phyloP scores from a whole-genome alignment of 1,139 yeast species.

The Taiozyma sp. region DNA sequence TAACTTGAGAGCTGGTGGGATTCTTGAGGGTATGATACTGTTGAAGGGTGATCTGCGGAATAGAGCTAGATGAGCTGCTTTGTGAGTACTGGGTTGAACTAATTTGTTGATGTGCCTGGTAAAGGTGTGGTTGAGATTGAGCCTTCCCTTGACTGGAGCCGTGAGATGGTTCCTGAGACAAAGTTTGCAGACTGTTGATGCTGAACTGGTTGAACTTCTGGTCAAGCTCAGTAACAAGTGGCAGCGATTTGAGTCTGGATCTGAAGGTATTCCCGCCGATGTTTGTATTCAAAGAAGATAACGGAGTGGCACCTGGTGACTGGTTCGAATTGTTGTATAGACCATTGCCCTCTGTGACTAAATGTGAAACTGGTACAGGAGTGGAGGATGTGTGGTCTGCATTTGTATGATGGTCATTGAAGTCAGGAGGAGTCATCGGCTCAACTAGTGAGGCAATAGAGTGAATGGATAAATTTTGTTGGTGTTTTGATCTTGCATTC shows the following conservation, averaged over 20 bases:
- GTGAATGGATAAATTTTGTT: constrained; percentile 21
- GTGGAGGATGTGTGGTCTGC: not conserved
- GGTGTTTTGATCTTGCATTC: constrained; percentile 18
- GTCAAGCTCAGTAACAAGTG: constrained; percentile 21
- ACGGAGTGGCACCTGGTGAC: constrained; percentile 8
- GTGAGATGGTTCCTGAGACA: constrained; percentile 10
- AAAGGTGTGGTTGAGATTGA: not conserved
- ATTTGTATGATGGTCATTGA: constrained; percentile 1
- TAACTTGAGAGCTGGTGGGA: not conserved
- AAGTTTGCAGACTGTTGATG: constrained; percentile 18
- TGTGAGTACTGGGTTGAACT: constrained; percentile 2
- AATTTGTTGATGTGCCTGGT: not conserved
- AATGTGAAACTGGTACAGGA: not conserved
- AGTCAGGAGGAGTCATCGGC: constrained; percentile 25
- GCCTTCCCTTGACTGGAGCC: not conserved
- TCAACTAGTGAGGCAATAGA: constrained; percentile 23
- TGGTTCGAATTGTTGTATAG: not conserved
- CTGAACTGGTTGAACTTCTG: constrained; percentile 23
- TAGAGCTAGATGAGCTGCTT: constrained; percentile 10
- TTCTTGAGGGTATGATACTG: constrained; percentile 10
- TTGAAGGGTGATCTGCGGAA: constrained; percentile 22
- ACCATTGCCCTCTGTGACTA: not conserved
- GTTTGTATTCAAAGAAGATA: constrained; percentile 17
- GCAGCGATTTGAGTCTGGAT: constrained; percentile 24
- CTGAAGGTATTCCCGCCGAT: constrained; percentile 25